A percentile compares a stretch with the other conserved stretches of the same genome.
Evolutionary conservation across 2,329 filamentous ascomycete species (phyloP).

Genomic region (Aspergillus arachidicola): DNA sequence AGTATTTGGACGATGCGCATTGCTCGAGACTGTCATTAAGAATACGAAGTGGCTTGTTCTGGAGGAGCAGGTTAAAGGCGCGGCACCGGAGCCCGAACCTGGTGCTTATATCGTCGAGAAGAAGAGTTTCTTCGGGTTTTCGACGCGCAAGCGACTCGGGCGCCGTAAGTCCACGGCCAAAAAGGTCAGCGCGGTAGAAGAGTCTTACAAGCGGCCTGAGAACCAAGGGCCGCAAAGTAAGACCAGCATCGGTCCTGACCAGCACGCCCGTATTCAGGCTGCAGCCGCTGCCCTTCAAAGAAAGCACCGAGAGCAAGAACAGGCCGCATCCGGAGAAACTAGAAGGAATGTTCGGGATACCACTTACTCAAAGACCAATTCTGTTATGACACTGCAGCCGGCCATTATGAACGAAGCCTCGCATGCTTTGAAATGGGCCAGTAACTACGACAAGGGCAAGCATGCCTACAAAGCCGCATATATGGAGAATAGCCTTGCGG

Average conservation of each 20-base stretch:
- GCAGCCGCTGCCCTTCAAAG: conserved; percentile 83
- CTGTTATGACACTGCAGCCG: conserved; percentile 84
- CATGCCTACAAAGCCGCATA: conserved; percentile 84
- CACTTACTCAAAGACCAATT: conserved; percentile 75
- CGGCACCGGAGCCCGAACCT: conserved; percentile 78
- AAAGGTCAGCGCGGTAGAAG: conserved; percentile 52
- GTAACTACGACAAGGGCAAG: conserved; percentile 94
- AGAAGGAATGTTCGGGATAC: conserved; percentile 59
- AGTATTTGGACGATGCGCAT: conserved; percentile 88
- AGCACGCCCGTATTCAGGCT: conserved; percentile 89
- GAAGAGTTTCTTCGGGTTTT: conserved; percentile 87
- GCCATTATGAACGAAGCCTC: conserved; percentile 83
- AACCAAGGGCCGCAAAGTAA: conserved; percentile 67
- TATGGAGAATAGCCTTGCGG: conserved; percentile 71
- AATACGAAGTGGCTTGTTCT: conserved; percentile 88
- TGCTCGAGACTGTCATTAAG: conserved; percentile 83
- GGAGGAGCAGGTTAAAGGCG: conserved; percentile 94
- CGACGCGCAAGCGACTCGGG: conserved; percentile 67
- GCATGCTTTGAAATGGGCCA: conserved; percentile 95
- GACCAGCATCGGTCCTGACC: conserved; percentile 82
- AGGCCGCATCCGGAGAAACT: conserved; percentile 52
- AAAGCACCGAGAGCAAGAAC: conserved; percentile 64
- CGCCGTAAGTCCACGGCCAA: conserved; percentile 74
- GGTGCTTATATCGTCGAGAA: conserved; percentile 94
- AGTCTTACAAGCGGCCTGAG: conserved; percentile 55